Base-by-base conservation (phyloP, 805 yeast species). In the Saccharomyces paradoxus region DNA sequence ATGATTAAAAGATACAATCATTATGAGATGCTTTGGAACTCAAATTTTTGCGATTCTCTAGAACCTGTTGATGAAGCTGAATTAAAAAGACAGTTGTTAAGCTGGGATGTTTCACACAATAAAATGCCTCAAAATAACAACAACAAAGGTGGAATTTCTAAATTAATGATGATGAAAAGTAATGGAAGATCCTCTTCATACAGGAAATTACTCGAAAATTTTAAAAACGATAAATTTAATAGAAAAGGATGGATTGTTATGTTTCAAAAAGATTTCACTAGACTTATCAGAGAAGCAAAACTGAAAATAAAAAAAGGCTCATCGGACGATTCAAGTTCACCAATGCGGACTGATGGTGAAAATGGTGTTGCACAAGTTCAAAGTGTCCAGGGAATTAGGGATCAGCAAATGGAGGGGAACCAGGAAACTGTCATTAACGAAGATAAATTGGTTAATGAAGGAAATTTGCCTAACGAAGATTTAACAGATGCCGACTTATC, bases 1-100 rank as follows among this genome's bases (percentile, higher is more conserved):
- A 63, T 90, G 60, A 91, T 87, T 56, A 70, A 78, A 21, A 71
- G 98, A 46, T 87, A 87, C 64, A 84, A 81, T 57, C 92, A 90
- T 59, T 91, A 83, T 72, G 81, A 86, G 54, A 81, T 83, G 31
- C 64, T 89, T 10, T 86, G 84, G 82, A 91, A 91, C 64, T 84
- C 96, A 12, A 89, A 89, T 63, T 77, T 66, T 49, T 59, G 83
- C 47, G 96, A 89, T 64, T 79, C 90, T 5, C 72, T 79, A 37
- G 76, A 74, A 30, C 96, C 96, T 0, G 80, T 79, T 3, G 69
- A 80, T 27, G 83, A 81, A 24, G 70, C 73, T 41, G 78, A 80
- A 4, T 67, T 91, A 50, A 73, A 80, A 50, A 80, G 77, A 52
- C 78, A 78, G 51, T 73, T 91, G 41, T 66, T 71, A 24, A 81